Base-by-base conservation (phyloP, 441 rosid species). In the Daphne laureola region DNA sequence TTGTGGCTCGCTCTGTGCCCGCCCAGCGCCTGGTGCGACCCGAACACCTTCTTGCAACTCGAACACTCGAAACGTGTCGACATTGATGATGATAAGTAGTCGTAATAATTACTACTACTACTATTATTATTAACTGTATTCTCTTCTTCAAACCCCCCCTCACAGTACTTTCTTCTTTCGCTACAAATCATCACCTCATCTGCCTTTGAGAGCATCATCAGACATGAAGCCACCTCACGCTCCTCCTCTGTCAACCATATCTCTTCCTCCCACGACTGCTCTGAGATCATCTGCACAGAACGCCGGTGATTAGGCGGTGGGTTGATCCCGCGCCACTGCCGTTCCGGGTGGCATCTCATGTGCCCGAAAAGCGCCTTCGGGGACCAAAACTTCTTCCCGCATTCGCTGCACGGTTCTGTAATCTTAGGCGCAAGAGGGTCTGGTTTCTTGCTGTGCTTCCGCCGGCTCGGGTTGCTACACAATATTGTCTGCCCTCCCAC, bases 281-380 rank as follows among this genome's bases (percentile, higher is more conserved):
- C n/a, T n/a, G n/a, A n/a, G n/a, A 21, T 21, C 25, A 21, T 21
- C 3, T 2, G 25, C 1, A n/a, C n/a, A n/a, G 66, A 59, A 5
- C 50, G 43, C 12, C 66, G 80, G 57, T 61, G 50, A 45, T 82
- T 67, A 0, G 81, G 85, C 1, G 85, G 95, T 3, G 95, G 94
- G 35, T 83, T 86, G 51, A 89, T 80, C 23, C 97, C 97, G 52
- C 96, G 93, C 95, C 97, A 85, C 66, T 79, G 82, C 13, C 95
- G 83, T 63, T 86, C 96, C 17, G 95, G 99, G 57, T 86, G 97
- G 66, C 97, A 87, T 54, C 98, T 73, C 99, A 93, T 82, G 73
- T 90, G 99, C 21, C 99, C 99, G 15, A 73, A 93, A 38, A 90
- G 75, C 5, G 95, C 96, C 71, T 93, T 93, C 86, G 64, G 63